Conservation (phyloP, 148 eudicot species). For the Silene uniflora region DNA sequence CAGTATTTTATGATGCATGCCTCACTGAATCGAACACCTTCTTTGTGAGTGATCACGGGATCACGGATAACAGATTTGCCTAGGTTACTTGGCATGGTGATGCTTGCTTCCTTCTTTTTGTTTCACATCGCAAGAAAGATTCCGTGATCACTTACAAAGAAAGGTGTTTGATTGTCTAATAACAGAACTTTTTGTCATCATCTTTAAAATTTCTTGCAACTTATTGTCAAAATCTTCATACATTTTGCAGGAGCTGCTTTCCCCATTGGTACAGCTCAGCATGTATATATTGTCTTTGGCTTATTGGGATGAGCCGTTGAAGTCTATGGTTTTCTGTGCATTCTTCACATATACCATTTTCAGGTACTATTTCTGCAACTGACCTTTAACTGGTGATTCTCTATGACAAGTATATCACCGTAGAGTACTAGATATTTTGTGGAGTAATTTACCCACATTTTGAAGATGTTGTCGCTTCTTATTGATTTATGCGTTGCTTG, state of each 20-base stretch:
- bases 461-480: background rate
- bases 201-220: background rate
- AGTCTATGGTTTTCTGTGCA: slow-evolving; percentile 64
- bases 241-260: slow-evolving; percentile 69
- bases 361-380: slow-evolving; percentile 38
- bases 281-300: slow-evolving; percentile 47
- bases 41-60: background rate
- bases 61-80: background rate
- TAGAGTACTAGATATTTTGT: background rate
- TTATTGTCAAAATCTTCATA: background rate
- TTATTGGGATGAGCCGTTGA: slow-evolving; percentile 75
- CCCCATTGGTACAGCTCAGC: slow-evolving; percentile 51
- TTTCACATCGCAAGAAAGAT: background rate
- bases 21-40: background rate
- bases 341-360: slow-evolving; percentile 47
- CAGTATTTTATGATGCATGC: background rate
- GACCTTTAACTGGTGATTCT: background rate
- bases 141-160: background rate
- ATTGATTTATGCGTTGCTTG: background rate
- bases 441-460: background rate
- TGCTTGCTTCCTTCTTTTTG: background rate
- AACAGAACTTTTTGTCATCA: background rate
- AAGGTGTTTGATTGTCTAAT: background rate
- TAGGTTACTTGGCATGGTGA: background rate
- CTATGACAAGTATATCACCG: background rate